phyloP scores from a whole-genome alignment of 345 rosid species.

The Isatis tinctoria region DNA sequence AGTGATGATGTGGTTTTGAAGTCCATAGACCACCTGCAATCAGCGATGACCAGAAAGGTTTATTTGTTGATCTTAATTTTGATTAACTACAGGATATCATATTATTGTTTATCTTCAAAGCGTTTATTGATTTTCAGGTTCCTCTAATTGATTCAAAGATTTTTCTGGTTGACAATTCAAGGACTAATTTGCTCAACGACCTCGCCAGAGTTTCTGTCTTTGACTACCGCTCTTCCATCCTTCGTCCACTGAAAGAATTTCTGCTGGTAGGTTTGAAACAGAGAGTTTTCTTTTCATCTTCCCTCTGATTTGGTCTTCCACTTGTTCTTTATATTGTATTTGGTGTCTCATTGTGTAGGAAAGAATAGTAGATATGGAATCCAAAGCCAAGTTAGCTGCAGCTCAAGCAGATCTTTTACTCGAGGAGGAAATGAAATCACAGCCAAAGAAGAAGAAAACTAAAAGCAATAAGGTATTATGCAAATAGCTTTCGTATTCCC shows the following conservation, averaged over 20 bases:
- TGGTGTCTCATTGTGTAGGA: too few species aligned
- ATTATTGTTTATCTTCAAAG: background rate
- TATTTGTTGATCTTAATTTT: background rate
- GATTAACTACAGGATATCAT: background rate
- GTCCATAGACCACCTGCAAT: background rate
- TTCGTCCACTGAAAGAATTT: background rate
- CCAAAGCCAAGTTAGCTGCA: background rate
- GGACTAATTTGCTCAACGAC: background rate
- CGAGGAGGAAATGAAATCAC: background rate
- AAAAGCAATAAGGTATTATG: constrained; percentile 9
- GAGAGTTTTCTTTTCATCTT: too few species aligned
- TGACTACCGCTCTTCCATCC: background rate
- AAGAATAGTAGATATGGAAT: too few species aligned
- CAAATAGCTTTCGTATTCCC: background rate
- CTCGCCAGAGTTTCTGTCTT: background rate
- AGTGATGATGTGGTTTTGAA: background rate
- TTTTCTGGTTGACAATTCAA: background rate
- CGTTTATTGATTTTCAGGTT: background rate
- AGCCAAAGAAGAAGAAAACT: constrained; percentile 8
- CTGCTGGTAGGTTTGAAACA: background rate
- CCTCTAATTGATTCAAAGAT: constrained; percentile 4
- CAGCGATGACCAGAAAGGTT: background rate
- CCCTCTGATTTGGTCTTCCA: too few species aligned
- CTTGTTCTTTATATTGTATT: too few species aligned
- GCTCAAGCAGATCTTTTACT: background rate